Evolutionary conservation across 495 filamentous ascomycete genomes (phyloP), one percentile per base, ranked within the genome.

Genomic region (Penicillium manginii): DNA sequence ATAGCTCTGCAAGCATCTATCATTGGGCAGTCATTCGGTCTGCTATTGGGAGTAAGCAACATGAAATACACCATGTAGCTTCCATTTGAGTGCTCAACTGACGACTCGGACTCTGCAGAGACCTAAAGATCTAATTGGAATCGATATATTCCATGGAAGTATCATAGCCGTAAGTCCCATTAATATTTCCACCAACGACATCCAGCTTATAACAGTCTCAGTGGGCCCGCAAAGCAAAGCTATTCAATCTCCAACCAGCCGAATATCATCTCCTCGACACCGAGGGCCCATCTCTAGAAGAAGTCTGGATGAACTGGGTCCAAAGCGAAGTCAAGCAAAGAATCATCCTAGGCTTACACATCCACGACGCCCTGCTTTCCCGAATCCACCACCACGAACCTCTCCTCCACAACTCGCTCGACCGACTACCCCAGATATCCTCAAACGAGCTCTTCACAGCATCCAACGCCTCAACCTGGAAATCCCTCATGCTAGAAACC

Each of bases 11-110:
- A 77, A 52, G 71, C 74, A 2, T 64, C 68, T 17, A 54, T 73
- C 2, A 62, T 75, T 10, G 74, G 71, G 1, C 74, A 77, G 42
- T 74, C 68, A 0, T 75, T 75, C 63, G 73, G 67, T 18, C 58
- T 77, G 47, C 55, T 77, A 32, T 58, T 73, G 6, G 73, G 71
- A 7, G 66, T 69, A 58, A 18, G 49, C 8, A 47, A 6, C 22
- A 26, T 17, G 12, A 22, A 2, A 3, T 29, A 29, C 9, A 7
- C 6, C 6, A 8, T 29, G 9, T 29, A 29, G 9, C 26, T 29
- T 29, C 26, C 15, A n/a, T n/a, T 10, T 9, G 0, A 18, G 15
- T 19, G 33, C 22, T 33, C 21, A 0, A 6, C 29, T 29, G 26
- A 29, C 26, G 23, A 15, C 11, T 50, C 29, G 10, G 48, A 15